Evolutionary conservation across 2,329 filamentous ascomycete genomes (phyloP).

Genomic region (Colletotrichum sp.): DNA sequence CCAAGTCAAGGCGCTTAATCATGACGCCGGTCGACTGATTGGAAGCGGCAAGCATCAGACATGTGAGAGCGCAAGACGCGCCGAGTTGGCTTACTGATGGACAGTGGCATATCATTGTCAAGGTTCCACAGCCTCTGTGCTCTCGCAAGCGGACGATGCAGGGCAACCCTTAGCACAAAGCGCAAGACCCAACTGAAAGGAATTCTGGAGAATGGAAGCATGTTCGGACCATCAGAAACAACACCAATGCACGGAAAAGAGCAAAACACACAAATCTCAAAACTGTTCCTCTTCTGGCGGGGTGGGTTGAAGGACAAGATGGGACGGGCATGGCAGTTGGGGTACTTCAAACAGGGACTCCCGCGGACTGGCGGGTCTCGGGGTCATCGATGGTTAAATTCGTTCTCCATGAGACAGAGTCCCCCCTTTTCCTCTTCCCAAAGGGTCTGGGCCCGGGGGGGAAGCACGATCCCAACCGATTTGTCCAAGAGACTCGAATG

Average conservation of each 20-base stretch:
- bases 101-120: neutral
- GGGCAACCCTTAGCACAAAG: neutral
- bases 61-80: neutral
- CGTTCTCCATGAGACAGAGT: neutral
- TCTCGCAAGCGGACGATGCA: neutral
- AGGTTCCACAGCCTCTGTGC: neutral
- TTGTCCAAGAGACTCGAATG: neutral
- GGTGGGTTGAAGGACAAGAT: neutral
- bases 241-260: neutral
- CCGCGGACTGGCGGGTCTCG: neutral
- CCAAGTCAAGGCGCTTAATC: neutral
- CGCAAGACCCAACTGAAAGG: neutral
- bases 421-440: neutral
- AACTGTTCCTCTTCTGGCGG: neutral
- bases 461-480: conserved; percentile 5
- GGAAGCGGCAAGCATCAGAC: neutral
- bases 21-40: neutral
- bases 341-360: neutral
- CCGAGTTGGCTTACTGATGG: neutral
- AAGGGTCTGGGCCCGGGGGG: neutral
- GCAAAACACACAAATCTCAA: neutral
- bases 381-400: neutral
- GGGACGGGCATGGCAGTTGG: neutral
- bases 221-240: conserved; percentile 7
- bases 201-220: neutral